Percentiles rank a stretch among this genome's conserved stretches.
phyloP scores from a whole-genome alignment of 257 asterid species.

The Solanum etuberosum region DNA sequence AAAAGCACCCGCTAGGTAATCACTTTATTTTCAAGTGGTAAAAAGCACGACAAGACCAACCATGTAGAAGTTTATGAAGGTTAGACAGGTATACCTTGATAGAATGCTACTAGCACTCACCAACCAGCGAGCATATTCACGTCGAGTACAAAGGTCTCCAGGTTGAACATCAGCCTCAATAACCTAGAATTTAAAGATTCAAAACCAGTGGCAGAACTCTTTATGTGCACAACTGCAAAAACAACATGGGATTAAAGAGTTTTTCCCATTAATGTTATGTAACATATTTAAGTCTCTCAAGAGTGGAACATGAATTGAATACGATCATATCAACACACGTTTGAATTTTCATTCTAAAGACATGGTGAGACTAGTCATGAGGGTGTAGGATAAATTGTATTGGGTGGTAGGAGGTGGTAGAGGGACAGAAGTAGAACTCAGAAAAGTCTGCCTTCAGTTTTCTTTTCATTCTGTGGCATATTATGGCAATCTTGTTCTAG shows the following conservation, averaged over 20 bases:
- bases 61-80: background rate
- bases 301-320: background rate
- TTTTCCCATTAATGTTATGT: background rate
- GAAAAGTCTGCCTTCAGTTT: background rate
- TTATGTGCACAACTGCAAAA: background rate
- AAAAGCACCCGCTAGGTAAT: background rate
- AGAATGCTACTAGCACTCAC: slow-evolving; percentile 79
- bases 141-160: slow-evolving; percentile 87
- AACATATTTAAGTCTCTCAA: background rate
- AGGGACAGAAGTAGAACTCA: background rate
- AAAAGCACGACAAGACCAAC: background rate
- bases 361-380: background rate
- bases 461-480: background rate
- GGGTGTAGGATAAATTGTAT: background rate
- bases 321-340: background rate
- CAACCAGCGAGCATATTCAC: slow-evolving; percentile 97
- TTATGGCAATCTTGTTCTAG: background rate
- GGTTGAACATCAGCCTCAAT: slow-evolving; percentile 82
- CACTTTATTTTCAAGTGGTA: background rate
- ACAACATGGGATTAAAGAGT: background rate
- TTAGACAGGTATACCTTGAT: slow-evolving; percentile 44
- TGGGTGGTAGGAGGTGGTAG: background rate
- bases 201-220: slow-evolving; percentile 31
- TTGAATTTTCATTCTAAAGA: background rate
- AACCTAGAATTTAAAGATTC: slow-evolving; percentile 34